Percentiles rank a stretch among this genome's conserved stretches.
Evolutionary conservation across 2,329 filamentous ascomycete genomes (phyloP).

Genomic region (Aplosporella prunicola): DNA sequence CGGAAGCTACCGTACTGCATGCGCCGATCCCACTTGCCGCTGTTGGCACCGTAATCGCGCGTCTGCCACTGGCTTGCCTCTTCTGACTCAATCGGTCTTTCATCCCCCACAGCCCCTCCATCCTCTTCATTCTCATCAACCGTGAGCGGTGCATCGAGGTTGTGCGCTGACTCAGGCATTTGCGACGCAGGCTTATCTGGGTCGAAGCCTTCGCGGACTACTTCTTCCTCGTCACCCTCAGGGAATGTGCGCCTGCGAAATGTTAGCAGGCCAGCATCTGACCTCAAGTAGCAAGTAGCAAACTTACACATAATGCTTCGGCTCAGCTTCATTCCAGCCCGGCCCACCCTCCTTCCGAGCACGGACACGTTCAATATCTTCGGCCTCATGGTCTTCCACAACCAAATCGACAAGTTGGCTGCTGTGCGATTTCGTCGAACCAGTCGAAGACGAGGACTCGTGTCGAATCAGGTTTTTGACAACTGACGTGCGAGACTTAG

Average conservation of each 20-base stretch:
- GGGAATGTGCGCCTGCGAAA: slow-evolving; percentile 37
- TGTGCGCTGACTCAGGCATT: slow-evolving; percentile 35
- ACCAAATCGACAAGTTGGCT: slow-evolving; percentile 59
- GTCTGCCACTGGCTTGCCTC: slow-evolving; percentile 37
- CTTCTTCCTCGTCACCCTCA: slow-evolving; percentile 38
- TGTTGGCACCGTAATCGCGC: slow-evolving; percentile 20
- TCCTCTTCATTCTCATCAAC: slow-evolving; percentile 33
- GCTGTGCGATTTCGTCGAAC: slow-evolving; percentile 43
- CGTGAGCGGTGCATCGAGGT: slow-evolving; percentile 35
- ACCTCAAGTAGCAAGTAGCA: neutral
- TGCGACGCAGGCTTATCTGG: slow-evolving; percentile 37
- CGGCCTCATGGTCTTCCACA: slow-evolving; percentile 54
- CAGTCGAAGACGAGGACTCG: slow-evolving; percentile 38
- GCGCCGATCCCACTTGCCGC: neutral
- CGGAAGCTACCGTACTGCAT: slow-evolving; percentile 34
- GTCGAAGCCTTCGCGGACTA: slow-evolving; percentile 47
- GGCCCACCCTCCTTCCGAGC: slow-evolving; percentile 53
- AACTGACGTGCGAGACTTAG: slow-evolving; percentile 21
- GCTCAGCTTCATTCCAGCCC: slow-evolving; percentile 48
- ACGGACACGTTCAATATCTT: slow-evolving; percentile 52
- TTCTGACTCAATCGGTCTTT: slow-evolving; percentile 29
- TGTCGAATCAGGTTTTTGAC: slow-evolving; percentile 34
- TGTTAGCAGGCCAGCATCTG: slow-evolving; percentile 12
- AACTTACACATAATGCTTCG: slow-evolving; percentile 47
- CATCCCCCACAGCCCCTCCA: slow-evolving; percentile 22